These are phyloP conservation scores for Gnomoniopsis sp. DNA, from an alignment of 2,329 filamentous ascomycete species.

Conservation along the genomic window DNA sequence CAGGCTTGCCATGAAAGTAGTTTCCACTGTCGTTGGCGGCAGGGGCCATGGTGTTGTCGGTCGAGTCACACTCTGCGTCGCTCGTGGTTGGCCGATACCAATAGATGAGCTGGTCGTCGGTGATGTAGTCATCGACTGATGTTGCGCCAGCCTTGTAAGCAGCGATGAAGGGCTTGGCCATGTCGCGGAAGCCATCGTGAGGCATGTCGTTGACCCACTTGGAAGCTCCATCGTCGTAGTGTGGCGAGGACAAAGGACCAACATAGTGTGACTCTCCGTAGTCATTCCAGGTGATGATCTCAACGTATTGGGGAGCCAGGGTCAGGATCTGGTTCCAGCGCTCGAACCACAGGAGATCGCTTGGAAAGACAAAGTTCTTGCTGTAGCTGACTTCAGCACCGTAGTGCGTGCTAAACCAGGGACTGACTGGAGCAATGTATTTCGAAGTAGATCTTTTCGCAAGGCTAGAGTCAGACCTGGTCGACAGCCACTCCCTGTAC, in stretches of 20 bases:
- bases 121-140: slow-evolving; percentile 34
- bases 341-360: slow-evolving; percentile 16
- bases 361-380: slow-evolving; percentile 19
- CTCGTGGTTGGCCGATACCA: slow-evolving; percentile 52
- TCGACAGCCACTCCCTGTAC: slow-evolving; percentile 33
- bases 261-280: slow-evolving; percentile 20
- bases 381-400: slow-evolving; percentile 14
- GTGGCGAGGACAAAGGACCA: slow-evolving; percentile 13
- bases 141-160: slow-evolving; percentile 47
- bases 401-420: slow-evolving; percentile 20
- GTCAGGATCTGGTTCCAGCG: slow-evolving; percentile 16
- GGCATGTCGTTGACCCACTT: slow-evolving; percentile 30
- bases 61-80: slow-evolving; percentile 44
- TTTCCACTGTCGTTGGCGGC: slow-evolving; percentile 45
- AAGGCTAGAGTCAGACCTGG: slow-evolving; percentile 13
- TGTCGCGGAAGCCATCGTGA: slow-evolving; percentile 52
- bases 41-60: slow-evolving; percentile 46
- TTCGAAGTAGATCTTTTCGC: background rate
- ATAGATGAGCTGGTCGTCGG: slow-evolving; percentile 48
- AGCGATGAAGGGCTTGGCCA: slow-evolving; percentile 50
- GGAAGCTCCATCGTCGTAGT: slow-evolving; percentile 17
- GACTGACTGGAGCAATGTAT: slow-evolving; percentile 21
- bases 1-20: slow-evolving; percentile 48
- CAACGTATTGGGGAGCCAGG: slow-evolving; percentile 13
- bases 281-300: slow-evolving; percentile 19